Conservation (phyloP, 2,329 filamentous ascomycete species). For the Coniochaeta sp. region DNA sequence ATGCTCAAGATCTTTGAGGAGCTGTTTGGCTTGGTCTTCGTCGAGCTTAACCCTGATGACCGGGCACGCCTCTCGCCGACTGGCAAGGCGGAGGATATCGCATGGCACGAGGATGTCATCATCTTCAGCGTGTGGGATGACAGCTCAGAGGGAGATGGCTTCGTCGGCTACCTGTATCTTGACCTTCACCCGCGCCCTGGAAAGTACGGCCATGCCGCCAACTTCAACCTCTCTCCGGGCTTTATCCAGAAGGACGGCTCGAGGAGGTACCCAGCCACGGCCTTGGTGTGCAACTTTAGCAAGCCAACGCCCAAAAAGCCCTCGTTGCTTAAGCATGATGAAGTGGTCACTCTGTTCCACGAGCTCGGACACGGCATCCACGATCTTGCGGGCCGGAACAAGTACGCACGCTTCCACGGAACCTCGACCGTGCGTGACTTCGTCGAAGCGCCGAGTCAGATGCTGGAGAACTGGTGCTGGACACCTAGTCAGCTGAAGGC, state of each 20-base stretch:
- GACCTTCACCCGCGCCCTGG: slow-evolving; percentile 73
- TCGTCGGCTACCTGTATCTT: slow-evolving; percentile 77
- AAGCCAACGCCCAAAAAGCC: slow-evolving; percentile 72
- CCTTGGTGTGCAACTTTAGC: slow-evolving; percentile 79
- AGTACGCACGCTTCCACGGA: slow-evolving; percentile 60
- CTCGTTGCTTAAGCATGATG: slow-evolving; percentile 72
- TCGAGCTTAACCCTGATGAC: slow-evolving; percentile 62
- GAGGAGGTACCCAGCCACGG: slow-evolving; percentile 68
- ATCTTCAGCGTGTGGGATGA: slow-evolving; percentile 80
- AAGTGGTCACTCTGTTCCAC: slow-evolving; percentile 78
- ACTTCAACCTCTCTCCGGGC: slow-evolving; percentile 74
- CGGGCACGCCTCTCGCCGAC: slow-evolving; percentile 57
- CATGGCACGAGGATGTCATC: slow-evolving; percentile 79
- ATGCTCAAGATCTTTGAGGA: slow-evolving; percentile 83
- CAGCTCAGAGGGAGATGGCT: slow-evolving; percentile 58
- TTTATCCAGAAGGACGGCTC: slow-evolving; percentile 60
- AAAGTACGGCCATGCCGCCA: slow-evolving; percentile 80
- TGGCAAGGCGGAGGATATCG: slow-evolving; percentile 62
- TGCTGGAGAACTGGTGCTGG: slow-evolving; percentile 75
- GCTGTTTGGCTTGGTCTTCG: slow-evolving; percentile 71
- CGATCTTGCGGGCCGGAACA: slow-evolving; percentile 55
- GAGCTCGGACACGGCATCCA: slow-evolving; percentile 67
- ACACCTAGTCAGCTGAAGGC: slow-evolving; percentile 54
- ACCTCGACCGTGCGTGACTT: slow-evolving; percentile 61
- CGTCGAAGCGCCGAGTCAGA: slow-evolving; percentile 64